These are phyloP conservation scores for Salisapilia sapeloensis DNA, from an alignment of 352 stramenopile species.

Conservation along the genomic window DNA sequence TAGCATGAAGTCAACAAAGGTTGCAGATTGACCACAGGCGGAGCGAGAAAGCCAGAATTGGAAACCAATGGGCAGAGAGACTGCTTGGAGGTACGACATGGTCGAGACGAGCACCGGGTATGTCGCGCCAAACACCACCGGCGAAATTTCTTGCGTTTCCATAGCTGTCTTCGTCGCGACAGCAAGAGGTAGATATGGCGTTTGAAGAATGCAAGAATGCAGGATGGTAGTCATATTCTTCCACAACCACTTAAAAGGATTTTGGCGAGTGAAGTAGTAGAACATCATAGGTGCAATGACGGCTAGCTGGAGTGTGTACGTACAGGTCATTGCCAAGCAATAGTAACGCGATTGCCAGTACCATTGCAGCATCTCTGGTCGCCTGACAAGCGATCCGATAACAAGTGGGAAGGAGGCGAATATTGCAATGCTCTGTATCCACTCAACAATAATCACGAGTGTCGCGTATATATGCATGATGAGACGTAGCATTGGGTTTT, in stretches of 20 bases:
- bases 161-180: conserved; percentile 42
- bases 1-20: conserved; percentile 11
- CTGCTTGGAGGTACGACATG: conserved; percentile 25
- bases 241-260: conserved; percentile 31
- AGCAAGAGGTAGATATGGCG: conserved; percentile 22
- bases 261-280: conserved; percentile 26
- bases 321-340: conserved; percentile 9
- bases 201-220: conserved; percentile 26
- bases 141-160: conserved; percentile 21
- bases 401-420: conserved; percentile 27
- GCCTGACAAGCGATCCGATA: conserved; percentile 19
- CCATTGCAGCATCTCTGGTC: conserved; percentile 14
- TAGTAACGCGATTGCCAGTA: conserved; percentile 33
- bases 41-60: conserved; percentile 32
- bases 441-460: conserved; percentile 37
- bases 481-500: conserved; percentile 35
- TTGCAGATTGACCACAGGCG: conserved; percentile 17
- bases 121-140: conserved; percentile 31
- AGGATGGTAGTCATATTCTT: conserved; percentile 22
- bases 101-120: conserved; percentile 33
- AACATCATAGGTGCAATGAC: conserved; percentile 25
- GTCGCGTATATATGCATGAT: conserved; percentile 41
- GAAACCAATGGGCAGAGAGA: conserved; percentile 22
- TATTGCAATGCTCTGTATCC: conserved; percentile 28
- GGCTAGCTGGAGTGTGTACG: conserved; percentile 15